Conservation (phyloP, 108 stramenopile genomes). For the Cyclostephanos tholiformis region DNA sequence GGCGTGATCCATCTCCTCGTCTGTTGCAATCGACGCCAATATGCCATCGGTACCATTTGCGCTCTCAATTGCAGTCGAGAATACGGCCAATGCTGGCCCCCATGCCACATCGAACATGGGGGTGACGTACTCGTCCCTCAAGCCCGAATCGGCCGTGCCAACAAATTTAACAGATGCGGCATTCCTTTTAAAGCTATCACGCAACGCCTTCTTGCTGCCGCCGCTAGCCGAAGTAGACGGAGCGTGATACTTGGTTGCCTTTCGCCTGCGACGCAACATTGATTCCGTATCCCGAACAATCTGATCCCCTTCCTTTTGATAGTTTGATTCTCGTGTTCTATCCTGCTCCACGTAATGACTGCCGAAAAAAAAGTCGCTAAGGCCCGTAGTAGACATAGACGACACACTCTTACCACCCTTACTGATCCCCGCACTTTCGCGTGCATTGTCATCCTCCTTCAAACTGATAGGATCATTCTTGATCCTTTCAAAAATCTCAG, state of each 20-base stretch:
- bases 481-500: constrained; percentile 93
- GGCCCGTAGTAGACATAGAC: constrained; percentile 47
- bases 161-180: constrained; percentile 58
- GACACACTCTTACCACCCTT: constrained; percentile 21
- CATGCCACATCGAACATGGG: constrained; percentile 99
- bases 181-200: constrained; percentile 12
- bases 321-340: constrained; percentile 80
- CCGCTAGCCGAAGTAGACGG: background rate
- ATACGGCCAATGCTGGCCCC: constrained; percentile 95
- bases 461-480: constrained; percentile 92
- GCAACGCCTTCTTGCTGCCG: background rate
- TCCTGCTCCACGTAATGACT: constrained; percentile 80
- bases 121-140: constrained; percentile 87
- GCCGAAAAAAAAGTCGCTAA: constrained; percentile 67
- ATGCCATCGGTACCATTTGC: constrained; percentile 81
- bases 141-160: constrained; percentile 74
- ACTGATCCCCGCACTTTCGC: constrained; percentile 62
- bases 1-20: constrained; percentile 83
- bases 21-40: constrained; percentile 73
- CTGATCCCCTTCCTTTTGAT: constrained; percentile 92
- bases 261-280: constrained; percentile 73
- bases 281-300: constrained; percentile 92
- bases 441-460: constrained; percentile 93
- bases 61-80: constrained; percentile 93
- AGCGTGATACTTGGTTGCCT: constrained; percentile 32